Evolutionary conservation across 805 yeast species (phyloP).

Genomic region (Suhomyces kilbournensis): DNA sequence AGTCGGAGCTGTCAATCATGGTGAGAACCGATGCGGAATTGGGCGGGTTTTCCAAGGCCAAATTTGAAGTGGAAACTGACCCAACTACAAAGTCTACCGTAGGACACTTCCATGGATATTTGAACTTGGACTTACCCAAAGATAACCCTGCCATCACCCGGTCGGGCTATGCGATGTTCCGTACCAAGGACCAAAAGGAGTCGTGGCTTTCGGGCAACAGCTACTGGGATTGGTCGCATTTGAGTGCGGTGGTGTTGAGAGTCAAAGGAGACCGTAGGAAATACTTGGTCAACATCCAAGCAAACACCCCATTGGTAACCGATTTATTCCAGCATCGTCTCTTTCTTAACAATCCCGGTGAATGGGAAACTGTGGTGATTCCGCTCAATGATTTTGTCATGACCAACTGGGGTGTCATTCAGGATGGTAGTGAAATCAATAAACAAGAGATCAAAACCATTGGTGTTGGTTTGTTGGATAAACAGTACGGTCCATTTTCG

Average conservation of each 20-base stretch:
- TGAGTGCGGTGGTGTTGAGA: slow-evolving; percentile 59
- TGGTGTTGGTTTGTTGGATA: slow-evolving; percentile 76
- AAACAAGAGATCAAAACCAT: slow-evolving; percentile 63
- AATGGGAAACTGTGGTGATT: slow-evolving; percentile 81
- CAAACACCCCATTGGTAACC: slow-evolving; percentile 72
- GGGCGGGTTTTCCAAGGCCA: slow-evolving; percentile 74
- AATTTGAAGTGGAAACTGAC: slow-evolving; percentile 40
- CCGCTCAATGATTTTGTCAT: slow-evolving; percentile 77
- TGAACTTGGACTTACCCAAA: slow-evolving; percentile 64
- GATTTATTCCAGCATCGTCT: slow-evolving; percentile 82
- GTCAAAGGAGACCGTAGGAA: slow-evolving; percentile 74
- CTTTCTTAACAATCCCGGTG: slow-evolving; percentile 65
- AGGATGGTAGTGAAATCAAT: slow-evolving; percentile 54
- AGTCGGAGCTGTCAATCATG: slow-evolving; percentile 45
- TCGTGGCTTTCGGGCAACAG: slow-evolving; percentile 47
- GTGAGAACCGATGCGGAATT: slow-evolving; percentile 70
- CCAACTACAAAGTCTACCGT: slow-evolving; percentile 14
- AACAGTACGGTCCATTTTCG: slow-evolving; percentile 71
- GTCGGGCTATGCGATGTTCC: slow-evolving; percentile 81
- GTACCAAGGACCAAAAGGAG: slow-evolving; percentile 63
- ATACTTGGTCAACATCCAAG: slow-evolving; percentile 77
- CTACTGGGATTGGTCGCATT: slow-evolving; percentile 70
- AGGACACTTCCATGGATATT: slow-evolving; percentile 52
- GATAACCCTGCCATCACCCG: slow-evolving; percentile 61
- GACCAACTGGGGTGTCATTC: slow-evolving; percentile 74